Percentiles rank a stretch among this genome's conserved stretches.
Conservation (phyloP, 305 asterid species). For the Fraxinus xanthoxyloides region DNA sequence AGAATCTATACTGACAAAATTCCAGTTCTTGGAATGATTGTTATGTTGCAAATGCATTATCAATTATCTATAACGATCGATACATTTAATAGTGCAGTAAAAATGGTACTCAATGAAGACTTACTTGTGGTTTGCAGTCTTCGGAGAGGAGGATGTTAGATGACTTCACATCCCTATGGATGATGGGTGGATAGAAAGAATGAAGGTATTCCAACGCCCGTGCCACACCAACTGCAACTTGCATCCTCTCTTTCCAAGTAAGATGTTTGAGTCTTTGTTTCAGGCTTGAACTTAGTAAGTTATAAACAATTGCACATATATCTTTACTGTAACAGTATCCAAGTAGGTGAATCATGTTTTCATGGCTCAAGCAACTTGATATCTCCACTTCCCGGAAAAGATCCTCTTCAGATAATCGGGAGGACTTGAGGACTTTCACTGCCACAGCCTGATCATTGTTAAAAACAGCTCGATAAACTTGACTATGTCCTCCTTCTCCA, state of each 20-base stretch:
- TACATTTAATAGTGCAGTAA: background rate
- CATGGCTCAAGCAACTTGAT: constrained; percentile 56
- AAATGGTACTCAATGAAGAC: background rate
- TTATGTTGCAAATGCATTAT: background rate
- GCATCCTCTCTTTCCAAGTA: constrained; percentile 65
- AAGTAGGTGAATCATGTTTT: constrained; percentile 51
- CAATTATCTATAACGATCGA: background rate
- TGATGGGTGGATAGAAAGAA: constrained; percentile 56
- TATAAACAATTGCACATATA: constrained; percentile 51
- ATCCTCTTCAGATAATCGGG: constrained; percentile 40
- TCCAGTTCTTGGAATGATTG: background rate
- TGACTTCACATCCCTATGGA: constrained; percentile 68
- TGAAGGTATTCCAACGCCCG: constrained; percentile 69
- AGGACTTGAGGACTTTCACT: constrained; percentile 52
- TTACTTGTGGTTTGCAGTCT: constrained; percentile 56
- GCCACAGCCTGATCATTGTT: constrained; percentile 46
- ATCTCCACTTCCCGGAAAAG: constrained; percentile 60
- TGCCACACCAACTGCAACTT: constrained; percentile 59
- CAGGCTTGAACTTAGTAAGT: constrained; percentile 40
- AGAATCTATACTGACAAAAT: background rate
- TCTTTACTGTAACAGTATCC: constrained; percentile 60
- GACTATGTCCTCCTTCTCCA: constrained; percentile 55
- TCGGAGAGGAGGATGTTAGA: constrained; percentile 62
- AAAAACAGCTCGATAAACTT: constrained; percentile 49
- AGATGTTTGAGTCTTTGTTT: constrained; percentile 49